Conservation (phyloP, 345 rosid genomes). For the Citrus inodora region DNA sequence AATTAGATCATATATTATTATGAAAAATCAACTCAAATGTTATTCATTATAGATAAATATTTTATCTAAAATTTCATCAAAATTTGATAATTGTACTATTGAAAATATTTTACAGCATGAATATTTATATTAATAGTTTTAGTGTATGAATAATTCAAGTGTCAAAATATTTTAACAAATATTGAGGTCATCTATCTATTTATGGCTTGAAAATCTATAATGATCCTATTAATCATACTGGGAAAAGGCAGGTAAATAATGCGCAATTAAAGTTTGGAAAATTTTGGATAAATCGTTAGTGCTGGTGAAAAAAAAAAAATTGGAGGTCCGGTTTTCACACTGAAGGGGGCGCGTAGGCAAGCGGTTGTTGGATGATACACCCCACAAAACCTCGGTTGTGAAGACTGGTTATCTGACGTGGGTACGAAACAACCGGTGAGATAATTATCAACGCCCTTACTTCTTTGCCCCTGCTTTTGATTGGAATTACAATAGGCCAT, state of each 20-base stretch:
- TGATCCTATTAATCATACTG: background rate
- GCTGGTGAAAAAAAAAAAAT: no score
- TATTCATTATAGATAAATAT: no score
- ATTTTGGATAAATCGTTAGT: background rate
- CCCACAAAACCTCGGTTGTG: conserved; percentile 10
- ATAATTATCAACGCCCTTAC: conserved; percentile 19
- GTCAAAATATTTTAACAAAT: background rate
- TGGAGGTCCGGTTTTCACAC: background rate
- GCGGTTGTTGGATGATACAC: background rate
- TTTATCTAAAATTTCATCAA: no score
- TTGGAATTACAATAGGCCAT: conserved; percentile 17
- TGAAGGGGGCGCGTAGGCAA: conserved; percentile 11
- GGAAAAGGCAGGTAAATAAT: background rate
- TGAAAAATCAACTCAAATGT: no score
- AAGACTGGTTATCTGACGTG: conserved; percentile 28
- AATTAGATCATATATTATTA: no score
- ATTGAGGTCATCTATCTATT: background rate
- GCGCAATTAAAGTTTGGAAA: background rate
- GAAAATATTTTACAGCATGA: background rate
- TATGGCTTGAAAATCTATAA: background rate
- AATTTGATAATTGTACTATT: no score
- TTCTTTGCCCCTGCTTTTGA: background rate
- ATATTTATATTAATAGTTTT: no score
- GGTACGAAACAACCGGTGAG: conserved; percentile 1
- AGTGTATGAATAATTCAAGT: no score